These are phyloP conservation scores for Phialophora chinensis DNA, from an alignment of 2,329 filamentous ascomycete genomes.

Conservation along the genomic window DNA sequence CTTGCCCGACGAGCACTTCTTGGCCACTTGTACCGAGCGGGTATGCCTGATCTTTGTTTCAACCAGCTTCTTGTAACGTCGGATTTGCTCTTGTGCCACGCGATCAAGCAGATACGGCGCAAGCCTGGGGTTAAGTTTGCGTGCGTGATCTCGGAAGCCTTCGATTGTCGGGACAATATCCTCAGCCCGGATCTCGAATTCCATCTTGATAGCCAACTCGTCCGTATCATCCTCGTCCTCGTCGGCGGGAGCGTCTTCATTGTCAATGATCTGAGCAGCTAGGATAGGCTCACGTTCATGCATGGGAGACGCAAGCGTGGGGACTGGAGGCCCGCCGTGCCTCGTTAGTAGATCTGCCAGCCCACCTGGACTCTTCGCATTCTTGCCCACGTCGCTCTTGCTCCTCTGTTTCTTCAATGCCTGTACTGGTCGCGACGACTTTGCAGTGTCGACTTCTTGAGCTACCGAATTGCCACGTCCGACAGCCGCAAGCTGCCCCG, in stretches of 20 bases:
- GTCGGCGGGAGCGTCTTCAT: slow-evolving; percentile 45
- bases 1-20: slow-evolving; percentile 64
- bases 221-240: slow-evolving; percentile 55
- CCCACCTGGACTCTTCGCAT: slow-evolving; percentile 47
- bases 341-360: slow-evolving; percentile 62
- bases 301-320: slow-evolving; percentile 58
- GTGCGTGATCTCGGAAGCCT: slow-evolving; percentile 77
- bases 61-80: slow-evolving; percentile 78
- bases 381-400: slow-evolving; percentile 61
- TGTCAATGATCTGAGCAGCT: slow-evolving; percentile 34
- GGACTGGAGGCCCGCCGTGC: slow-evolving; percentile 64
- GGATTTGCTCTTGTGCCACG: slow-evolving; percentile 79
- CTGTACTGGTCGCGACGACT: slow-evolving; percentile 34
- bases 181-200: slow-evolving; percentile 67
- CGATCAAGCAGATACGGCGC: slow-evolving; percentile 74
- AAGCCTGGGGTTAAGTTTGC: slow-evolving; percentile 75
- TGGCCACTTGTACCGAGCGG: slow-evolving; percentile 58
- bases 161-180: slow-evolving; percentile 73
- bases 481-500: slow-evolving; percentile 53
- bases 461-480: slow-evolving; percentile 65
- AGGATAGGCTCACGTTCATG: slow-evolving; percentile 41
- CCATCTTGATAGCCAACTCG: slow-evolving; percentile 54
- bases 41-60: slow-evolving; percentile 73
- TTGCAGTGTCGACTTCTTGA: slow-evolving; percentile 52
- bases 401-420: slow-evolving; percentile 53